Percentiles rank a stretch among this genome's conserved stretches.
These are phyloP conservation scores for Citrus trifoliata DNA, from an alignment of 345 rosid species.

Conservation along the genomic window DNA sequence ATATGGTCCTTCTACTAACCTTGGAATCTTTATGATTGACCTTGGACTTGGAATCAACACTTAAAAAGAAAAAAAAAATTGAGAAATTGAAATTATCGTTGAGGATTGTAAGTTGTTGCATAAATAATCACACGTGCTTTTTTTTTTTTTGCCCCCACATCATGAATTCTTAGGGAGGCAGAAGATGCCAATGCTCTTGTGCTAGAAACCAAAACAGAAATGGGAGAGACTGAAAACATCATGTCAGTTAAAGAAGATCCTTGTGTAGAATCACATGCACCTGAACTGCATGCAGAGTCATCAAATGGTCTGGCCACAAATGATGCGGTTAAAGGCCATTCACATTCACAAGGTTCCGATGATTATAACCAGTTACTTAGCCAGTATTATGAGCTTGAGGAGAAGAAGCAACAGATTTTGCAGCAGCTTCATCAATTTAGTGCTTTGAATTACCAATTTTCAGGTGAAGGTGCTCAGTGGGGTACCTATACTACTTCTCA, in stretches of 20 bases:
- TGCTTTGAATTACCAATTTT: conserved; percentile 30
- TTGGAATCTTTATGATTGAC: too few species aligned
- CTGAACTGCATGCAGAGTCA: conserved; percentile 16
- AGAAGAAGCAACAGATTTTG: conserved; percentile 47
- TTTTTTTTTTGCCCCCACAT: background rate
- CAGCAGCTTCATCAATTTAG: conserved; percentile 46
- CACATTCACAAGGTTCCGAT: conserved; percentile 25
- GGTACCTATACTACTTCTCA: conserved; percentile 24
- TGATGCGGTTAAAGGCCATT: conserved; percentile 15
- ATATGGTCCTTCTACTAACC: background rate
- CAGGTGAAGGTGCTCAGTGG: conserved; percentile 36
- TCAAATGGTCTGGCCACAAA: conserved; percentile 14
- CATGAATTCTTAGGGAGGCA: conserved; percentile 21
- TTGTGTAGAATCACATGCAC: conserved; percentile 10
- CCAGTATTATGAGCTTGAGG: conserved; percentile 65
- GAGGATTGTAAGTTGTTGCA: background rate
- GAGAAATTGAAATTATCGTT: background rate
- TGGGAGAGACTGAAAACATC: conserved; percentile 9
- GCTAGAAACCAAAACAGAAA: conserved; percentile 14
- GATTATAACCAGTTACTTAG: conserved; percentile 44
- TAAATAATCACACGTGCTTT: background rate
- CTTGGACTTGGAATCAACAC: too few species aligned
- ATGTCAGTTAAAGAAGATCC: conserved; percentile 20
- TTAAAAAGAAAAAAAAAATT: too few species aligned
- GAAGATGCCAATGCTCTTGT: conserved; percentile 13